A percentile compares a stretch with the other conserved stretches of the same genome.
These are phyloP conservation scores for Candida sp. DNA, from an alignment of 1,139 yeast species.

Conservation along the genomic window DNA sequence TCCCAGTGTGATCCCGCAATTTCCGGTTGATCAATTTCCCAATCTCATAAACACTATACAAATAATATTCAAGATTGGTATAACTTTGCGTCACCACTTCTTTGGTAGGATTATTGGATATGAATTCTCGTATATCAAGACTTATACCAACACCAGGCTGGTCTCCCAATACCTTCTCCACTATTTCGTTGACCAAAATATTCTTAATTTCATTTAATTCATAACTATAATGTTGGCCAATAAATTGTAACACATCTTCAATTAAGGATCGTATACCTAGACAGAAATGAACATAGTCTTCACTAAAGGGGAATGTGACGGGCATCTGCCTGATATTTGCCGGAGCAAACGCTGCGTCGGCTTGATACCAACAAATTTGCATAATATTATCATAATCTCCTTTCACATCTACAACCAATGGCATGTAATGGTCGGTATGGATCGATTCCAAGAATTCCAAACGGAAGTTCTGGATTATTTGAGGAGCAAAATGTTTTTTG, in stretches of 20 bases:
- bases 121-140: slow-evolving; percentile 59
- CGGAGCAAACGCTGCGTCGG: slow-evolving; percentile 45
- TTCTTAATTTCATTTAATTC: slow-evolving; percentile 43
- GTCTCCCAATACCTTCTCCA: slow-evolving; percentile 67
- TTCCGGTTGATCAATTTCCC: slow-evolving; percentile 43
- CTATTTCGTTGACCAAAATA: slow-evolving; percentile 53
- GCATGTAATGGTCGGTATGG: slow-evolving; percentile 86
- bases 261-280: slow-evolving; percentile 67
- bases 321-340: slow-evolving; percentile 47
- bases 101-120: slow-evolving; percentile 60
- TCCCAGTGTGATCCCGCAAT: slow-evolving; percentile 51
- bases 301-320: slow-evolving; percentile 82
- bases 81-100: slow-evolving; percentile 90
- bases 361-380: slow-evolving; percentile 68
- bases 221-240: slow-evolving; percentile 60
- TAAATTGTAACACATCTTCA: slow-evolving; percentile 57
- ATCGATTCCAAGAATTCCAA: slow-evolving; percentile 60
- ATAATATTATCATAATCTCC: slow-evolving; percentile 62
- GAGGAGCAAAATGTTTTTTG: slow-evolving; percentile 54
- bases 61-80: slow-evolving; percentile 84
- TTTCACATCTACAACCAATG: slow-evolving; percentile 63
- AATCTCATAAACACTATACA: slow-evolving; percentile 56
- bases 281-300: slow-evolving; percentile 83
- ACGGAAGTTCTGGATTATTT: slow-evolving; percentile 55
- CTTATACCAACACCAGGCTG: slow-evolving; percentile 55